Percentiles rank a stretch among this genome's conserved stretches.
Evolutionary conservation across 176 grass and related monocot genomes (phyloP).

Genomic region (Oryza brachyantha): DNA sequence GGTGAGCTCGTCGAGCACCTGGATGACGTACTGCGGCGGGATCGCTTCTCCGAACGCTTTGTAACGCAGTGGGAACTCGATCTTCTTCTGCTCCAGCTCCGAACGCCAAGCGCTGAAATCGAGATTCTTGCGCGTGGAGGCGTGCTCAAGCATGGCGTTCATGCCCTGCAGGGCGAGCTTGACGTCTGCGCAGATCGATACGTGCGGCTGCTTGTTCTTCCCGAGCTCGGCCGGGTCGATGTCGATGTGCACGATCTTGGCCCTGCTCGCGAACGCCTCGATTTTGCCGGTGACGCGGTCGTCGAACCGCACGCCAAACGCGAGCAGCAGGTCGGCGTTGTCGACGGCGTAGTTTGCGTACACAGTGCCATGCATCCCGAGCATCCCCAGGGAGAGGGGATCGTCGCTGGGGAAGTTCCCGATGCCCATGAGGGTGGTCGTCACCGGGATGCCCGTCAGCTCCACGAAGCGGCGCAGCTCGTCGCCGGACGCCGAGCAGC

Average conservation of each 20-base stretch:
- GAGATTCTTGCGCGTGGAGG: slow-evolving; percentile 17
- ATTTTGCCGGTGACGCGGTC: slow-evolving; percentile 88
- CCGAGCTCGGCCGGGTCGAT: slow-evolving; percentile 96
- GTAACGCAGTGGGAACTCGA: slow-evolving; percentile 55
- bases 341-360: slow-evolving; percentile 88
- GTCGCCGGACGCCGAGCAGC: slow-evolving; percentile 32
- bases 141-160: slow-evolving; percentile 54
- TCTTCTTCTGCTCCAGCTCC: slow-evolving; percentile 82
- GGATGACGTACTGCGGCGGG: slow-evolving; percentile 72
- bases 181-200: slow-evolving; percentile 81
- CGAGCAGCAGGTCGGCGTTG: slow-evolving; percentile 84
- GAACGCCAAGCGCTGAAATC: slow-evolving; percentile 53
- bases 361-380: slow-evolving; percentile 41
- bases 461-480: slow-evolving; percentile 21
- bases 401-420: slow-evolving; percentile 25
- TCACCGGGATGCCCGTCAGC: slow-evolving; percentile 32
- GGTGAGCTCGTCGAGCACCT: slow-evolving; percentile 79
- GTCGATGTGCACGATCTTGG: slow-evolving; percentile 98
- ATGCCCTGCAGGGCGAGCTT: slow-evolving; percentile 70
- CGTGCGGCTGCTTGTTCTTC: slow-evolving; percentile 95
- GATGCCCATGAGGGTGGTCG: slow-evolving; percentile 37
- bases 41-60: slow-evolving; percentile 67
- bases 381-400: slow-evolving; percentile 26
- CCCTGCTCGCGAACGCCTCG: slow-evolving; percentile 85
- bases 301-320: slow-evolving; percentile 92